Conservation (phyloP, 2,329 filamentous ascomycete genomes). For the Alternaria infectoria region DNA sequence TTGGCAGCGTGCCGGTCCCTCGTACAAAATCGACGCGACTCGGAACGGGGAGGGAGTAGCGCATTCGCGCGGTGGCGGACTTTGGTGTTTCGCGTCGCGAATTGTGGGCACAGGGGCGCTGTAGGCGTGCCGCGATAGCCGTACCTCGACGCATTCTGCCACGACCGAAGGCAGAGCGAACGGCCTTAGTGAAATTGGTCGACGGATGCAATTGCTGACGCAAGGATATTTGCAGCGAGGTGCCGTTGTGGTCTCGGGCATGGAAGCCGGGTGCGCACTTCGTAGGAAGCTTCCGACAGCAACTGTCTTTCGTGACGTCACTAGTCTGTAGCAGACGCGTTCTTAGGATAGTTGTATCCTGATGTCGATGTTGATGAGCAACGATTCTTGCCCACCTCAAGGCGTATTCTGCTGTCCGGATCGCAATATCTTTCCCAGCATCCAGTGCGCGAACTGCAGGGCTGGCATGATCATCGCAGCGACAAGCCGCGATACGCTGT, state of each 20-base stretch:
- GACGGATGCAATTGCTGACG: background rate
- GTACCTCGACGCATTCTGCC: background rate
- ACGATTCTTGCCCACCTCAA: background rate
- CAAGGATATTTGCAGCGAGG: accelerated
- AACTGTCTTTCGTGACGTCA: background rate
- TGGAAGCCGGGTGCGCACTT: accelerated
- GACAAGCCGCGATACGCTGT: conserved; percentile 32
- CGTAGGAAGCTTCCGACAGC: accelerated
- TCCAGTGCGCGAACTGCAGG: conserved; percentile 42
- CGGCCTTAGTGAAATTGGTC: background rate
- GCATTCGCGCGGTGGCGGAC: background rate
- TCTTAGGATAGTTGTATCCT: background rate
- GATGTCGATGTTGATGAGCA: background rate
- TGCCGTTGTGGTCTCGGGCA: background rate
- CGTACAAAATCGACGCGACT: background rate
- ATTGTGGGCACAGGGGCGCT: background rate
- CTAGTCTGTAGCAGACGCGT: accelerated
- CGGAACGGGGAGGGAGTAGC: background rate
- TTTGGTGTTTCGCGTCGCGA: background rate
- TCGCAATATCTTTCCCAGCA: conserved; percentile 40
- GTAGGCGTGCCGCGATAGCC: background rate
- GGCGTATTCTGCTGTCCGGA: conserved; percentile 13
- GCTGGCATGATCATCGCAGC: conserved; percentile 41
- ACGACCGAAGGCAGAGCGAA: background rate
- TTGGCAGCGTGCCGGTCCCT: background rate